Conservation (phyloP, 345 rosid genomes). For the Iberis pinnata region DNA sequence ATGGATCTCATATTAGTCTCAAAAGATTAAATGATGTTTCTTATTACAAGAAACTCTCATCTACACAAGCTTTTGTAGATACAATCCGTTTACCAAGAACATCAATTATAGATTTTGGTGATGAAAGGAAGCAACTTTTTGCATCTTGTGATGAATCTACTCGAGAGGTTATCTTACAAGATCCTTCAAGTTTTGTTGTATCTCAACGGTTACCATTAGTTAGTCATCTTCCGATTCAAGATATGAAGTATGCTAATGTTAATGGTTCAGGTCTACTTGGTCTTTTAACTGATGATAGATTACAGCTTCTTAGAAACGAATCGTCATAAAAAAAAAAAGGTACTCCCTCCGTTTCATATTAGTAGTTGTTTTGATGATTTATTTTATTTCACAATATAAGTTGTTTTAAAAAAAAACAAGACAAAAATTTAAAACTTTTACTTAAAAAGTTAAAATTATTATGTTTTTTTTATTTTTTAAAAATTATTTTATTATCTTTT, state of each 20-base stretch:
- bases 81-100: slow-evolving; percentile 63
- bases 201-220: slow-evolving; percentile 40
- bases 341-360: too few species aligned
- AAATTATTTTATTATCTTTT: too few species aligned
- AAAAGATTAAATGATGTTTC: slow-evolving; percentile 39
- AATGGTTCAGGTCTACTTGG: slow-evolving; percentile 42
- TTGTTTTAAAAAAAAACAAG: too few species aligned
- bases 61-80: slow-evolving; percentile 43
- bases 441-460: too few species aligned
- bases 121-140: slow-evolving; percentile 37
- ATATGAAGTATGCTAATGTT: slow-evolving; percentile 40
- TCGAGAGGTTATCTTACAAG: slow-evolving; percentile 49
- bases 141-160: slow-evolving; percentile 63
- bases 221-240: slow-evolving; percentile 46
- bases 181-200: slow-evolving; percentile 46
- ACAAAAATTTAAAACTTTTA: too few species aligned
- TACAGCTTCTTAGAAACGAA: slow-evolving; percentile 49
- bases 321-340: slow-evolving; percentile 19
- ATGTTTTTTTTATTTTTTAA: too few species aligned
- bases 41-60: slow-evolving; percentile 39
- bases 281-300: slow-evolving; percentile 48
- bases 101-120: slow-evolving; percentile 42
- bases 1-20: slow-evolving; percentile 52
- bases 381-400: too few species aligned
- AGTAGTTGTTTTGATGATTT: too few species aligned